A percentile compares a stretch with the other conserved stretches of the same genome.
Evolutionary conservation across 345 rosid species (phyloP).

Genomic region (Cardamine resedifolia): DNA sequence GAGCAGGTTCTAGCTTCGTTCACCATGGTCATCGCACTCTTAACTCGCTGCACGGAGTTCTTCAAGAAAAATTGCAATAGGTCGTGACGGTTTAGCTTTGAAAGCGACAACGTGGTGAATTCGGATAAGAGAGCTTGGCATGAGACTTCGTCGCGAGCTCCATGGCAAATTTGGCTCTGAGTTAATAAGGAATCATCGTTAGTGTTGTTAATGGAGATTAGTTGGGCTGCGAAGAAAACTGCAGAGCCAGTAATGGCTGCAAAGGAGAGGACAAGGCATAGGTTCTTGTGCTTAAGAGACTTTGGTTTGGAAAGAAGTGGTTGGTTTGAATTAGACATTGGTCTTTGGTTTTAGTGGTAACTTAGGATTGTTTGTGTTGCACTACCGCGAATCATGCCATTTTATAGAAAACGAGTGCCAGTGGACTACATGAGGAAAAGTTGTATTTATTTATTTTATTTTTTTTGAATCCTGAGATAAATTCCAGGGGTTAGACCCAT

Average conservation of each 20-base stretch:
- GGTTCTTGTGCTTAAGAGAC: conserved; percentile 34
- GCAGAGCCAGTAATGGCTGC: conserved; percentile 41
- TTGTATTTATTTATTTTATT: too few species aligned
- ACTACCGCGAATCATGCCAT: conserved; percentile 20
- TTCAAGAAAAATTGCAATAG: conserved; percentile 46
- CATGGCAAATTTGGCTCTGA: conserved; percentile 39
- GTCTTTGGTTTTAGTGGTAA: conserved; percentile 22
- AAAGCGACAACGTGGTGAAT: conserved; percentile 29
- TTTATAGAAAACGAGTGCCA: conserved; percentile 29
- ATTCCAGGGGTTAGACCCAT: too few species aligned
- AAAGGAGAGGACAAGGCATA: conserved; percentile 44
- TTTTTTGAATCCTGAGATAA: too few species aligned
- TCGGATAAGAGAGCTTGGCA: conserved; percentile 48
- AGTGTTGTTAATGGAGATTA: conserved; percentile 18
- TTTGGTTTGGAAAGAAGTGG: conserved; percentile 52
- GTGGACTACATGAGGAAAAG: conserved; percentile 16
- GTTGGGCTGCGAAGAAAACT: conserved; percentile 32
- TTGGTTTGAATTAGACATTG: conserved; percentile 34
- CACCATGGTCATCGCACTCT: conserved; percentile 28
- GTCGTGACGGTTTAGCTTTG: conserved; percentile 30
- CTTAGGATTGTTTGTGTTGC: conserved; percentile 21
- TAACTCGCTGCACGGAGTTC: conserved; percentile 35
- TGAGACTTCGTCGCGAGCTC: conserved; percentile 42
- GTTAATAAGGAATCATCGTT: conserved; percentile 11
- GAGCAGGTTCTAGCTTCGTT: conserved; percentile 18